These are phyloP conservation scores for Phaseolus lunatus DNA, from an alignment of 306 rosid genomes.

Conservation along the genomic window DNA sequence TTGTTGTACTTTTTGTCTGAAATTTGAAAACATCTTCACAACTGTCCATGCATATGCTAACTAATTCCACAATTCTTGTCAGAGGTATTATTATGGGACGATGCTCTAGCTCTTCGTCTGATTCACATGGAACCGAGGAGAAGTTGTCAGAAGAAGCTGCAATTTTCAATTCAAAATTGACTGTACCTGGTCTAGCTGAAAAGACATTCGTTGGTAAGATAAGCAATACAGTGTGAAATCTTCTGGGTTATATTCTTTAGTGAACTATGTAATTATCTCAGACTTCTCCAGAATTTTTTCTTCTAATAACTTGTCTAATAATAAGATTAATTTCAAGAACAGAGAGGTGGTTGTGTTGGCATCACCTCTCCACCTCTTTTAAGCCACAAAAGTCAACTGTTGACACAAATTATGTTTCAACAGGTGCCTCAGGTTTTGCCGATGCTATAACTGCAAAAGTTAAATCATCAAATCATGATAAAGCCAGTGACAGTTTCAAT, in stretches of 20 bases:
- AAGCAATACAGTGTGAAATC: conserved; percentile 36
- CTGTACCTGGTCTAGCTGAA: conserved; percentile 53
- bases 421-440: conserved; percentile 54
- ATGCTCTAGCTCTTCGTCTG: conserved; percentile 64
- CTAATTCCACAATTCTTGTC: conserved; percentile 38
- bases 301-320: conserved; percentile 52
- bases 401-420: conserved; percentile 50
- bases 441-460: conserved; percentile 53
- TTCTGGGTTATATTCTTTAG: conserved; percentile 26
- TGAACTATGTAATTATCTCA: conserved; percentile 40
- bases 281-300: conserved; percentile 47
- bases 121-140: conserved; percentile 71
- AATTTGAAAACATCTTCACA: conserved; percentile 3
- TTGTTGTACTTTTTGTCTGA: conserved; percentile 35
- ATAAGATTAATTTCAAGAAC: conserved; percentile 48
- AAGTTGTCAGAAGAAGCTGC: conserved; percentile 55
- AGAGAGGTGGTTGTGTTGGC: conserved; percentile 52
- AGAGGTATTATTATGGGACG: conserved; percentile 66
- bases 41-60: conserved; percentile 24
- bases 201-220: conserved; percentile 66
- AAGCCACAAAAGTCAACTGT: conserved; percentile 45
- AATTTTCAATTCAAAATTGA: conserved; percentile 58
- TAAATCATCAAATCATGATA: conserved; percentile 58
- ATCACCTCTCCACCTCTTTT: conserved; percentile 53
- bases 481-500: conserved; percentile 60